phyloP scores from a whole-genome alignment of 2,329 filamentous ascomycete genomes.

The Hypoxylon rubiginosum region DNA sequence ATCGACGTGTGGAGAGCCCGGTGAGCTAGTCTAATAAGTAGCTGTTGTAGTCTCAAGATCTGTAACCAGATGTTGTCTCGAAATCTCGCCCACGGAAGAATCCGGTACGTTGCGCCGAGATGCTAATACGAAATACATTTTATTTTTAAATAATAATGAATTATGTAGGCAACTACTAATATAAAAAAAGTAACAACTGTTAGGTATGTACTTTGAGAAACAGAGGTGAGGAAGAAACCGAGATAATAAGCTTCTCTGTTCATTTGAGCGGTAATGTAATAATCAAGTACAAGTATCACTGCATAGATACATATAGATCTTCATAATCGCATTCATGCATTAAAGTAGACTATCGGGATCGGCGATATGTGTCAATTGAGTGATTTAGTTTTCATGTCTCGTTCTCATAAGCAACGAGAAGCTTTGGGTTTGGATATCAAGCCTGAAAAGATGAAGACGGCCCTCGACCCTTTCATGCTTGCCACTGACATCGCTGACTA shows the following conservation, averaged over 20 bases:
- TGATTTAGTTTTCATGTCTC: slow-evolving; percentile 28
- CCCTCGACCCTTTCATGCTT: slow-evolving; percentile 85
- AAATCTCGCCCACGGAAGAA: background rate
- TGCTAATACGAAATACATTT: background rate
- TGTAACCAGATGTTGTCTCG: background rate
- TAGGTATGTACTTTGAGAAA: no score
- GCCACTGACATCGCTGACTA: slow-evolving; percentile 78
- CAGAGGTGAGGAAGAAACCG: no score
- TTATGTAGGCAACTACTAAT: background rate
- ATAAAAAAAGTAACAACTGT: slow-evolving; percentile 1
- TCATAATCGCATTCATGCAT: slow-evolving; percentile 5
- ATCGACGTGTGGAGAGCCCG: no score
- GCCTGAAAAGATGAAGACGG: slow-evolving; percentile 81
- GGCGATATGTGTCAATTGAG: slow-evolving; percentile 37
- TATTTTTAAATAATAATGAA: slow-evolving; percentile 3
- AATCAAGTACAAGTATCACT: no score
- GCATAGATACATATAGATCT: background rate
- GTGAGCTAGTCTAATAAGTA: background rate
- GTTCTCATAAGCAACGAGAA: slow-evolving; percentile 28
- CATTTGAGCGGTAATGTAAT: no score
- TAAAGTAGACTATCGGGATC: background rate
- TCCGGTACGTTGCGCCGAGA: background rate
- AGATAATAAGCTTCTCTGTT: no score
- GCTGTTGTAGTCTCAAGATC: background rate
- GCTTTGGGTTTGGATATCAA: slow-evolving; percentile 71